Evolutionary conservation across 306 rosid species (phyloP).

Genomic region (Pachyrhizus erosus): DNA sequence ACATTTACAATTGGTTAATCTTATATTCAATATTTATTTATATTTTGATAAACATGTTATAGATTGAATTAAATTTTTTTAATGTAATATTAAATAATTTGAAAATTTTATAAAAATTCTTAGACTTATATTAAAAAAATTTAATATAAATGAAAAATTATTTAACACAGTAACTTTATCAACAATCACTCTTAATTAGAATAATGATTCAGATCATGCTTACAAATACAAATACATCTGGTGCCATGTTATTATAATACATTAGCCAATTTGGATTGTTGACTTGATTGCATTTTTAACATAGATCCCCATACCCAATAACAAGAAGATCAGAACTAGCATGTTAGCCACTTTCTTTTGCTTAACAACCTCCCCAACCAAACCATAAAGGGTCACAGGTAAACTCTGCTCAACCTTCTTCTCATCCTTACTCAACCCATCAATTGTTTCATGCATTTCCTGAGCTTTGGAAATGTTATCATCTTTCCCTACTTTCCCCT

Average conservation of each 20-base stretch:
- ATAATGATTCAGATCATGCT: neutral
- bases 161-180: neutral
- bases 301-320: constrained; percentile 41
- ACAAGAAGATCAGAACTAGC: constrained; percentile 34
- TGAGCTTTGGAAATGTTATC: neutral
- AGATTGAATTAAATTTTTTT: too few relatives aligned
- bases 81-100: too few relatives aligned
- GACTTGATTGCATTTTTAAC: constrained; percentile 26
- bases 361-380: constrained; percentile 17
- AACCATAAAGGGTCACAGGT: neutral
- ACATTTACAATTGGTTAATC: too few relatives aligned
- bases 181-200: neutral
- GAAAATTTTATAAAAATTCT: too few relatives aligned
- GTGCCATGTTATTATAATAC: neutral
- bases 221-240: neutral
- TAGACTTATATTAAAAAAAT: too few relatives aligned
- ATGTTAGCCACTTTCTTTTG: constrained; percentile 7
- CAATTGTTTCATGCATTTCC: neutral
- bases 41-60: too few relatives aligned
- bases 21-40: too few relatives aligned
- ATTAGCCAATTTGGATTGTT: neutral
- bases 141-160: too few relatives aligned
- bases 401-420: neutral
- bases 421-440: neutral
- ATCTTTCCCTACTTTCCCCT: neutral